Evolutionary conservation across 345 rosid species (phyloP).

Genomic region (Populus davidiana): DNA sequence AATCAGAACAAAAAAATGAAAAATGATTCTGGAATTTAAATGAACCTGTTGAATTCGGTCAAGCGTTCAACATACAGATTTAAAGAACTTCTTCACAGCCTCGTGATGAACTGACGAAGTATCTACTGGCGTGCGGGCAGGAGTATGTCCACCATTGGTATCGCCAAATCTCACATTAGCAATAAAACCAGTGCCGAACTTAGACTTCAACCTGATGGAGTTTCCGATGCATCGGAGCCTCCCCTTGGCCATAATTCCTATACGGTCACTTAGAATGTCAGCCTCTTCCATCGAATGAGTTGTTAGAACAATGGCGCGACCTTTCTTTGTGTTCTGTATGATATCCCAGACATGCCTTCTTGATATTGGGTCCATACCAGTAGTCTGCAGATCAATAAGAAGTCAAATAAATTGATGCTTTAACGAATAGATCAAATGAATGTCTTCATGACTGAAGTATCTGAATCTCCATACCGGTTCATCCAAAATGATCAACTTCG

Average conservation of each 20-base stretch:
- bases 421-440: neutral
- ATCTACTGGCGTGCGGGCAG: slow-evolving; percentile 32
- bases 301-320: slow-evolving; percentile 74
- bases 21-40: neutral
- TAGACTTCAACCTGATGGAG: slow-evolving; percentile 83
- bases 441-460: neutral
- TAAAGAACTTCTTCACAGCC: slow-evolving; percentile 68
- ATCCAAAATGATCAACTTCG: slow-evolving; percentile 79
- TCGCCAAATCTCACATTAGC: slow-evolving; percentile 68
- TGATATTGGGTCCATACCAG: slow-evolving; percentile 93
- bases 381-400: slow-evolving; percentile 47
- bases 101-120: slow-evolving; percentile 31
- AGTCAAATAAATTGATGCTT: neutral
- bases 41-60: neutral
- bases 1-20: slow-evolving; percentile 13
- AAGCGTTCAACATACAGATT: slow-evolving; percentile 46
- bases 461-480: slow-evolving; percentile 58
- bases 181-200: slow-evolving; percentile 84
- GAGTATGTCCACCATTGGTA: slow-evolving; percentile 38
- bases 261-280: slow-evolving; percentile 82
- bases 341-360: slow-evolving; percentile 96
- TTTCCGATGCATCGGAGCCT: slow-evolving; percentile 86
- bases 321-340: slow-evolving; percentile 77
- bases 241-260: slow-evolving; percentile 95
- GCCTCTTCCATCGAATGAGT: slow-evolving; percentile 99